Evolutionary conservation across 2,329 filamentous ascomycete species (phyloP), one percentile per base, ranked within the genome.

Genomic region (Chrysosphaeria jannelii): DNA sequence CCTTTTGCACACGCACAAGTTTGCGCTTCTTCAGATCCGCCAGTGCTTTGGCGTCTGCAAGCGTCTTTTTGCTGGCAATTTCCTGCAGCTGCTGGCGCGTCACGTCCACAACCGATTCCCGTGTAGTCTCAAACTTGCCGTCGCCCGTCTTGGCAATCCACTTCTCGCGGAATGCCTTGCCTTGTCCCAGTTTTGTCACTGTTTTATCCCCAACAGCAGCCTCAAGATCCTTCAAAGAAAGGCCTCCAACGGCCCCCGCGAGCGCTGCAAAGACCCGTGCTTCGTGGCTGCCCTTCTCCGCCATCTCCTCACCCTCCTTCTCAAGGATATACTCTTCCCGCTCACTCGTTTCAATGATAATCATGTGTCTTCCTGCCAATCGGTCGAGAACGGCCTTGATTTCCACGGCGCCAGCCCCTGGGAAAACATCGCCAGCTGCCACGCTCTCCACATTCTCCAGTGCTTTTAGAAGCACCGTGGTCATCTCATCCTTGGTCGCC

Each of bases 11-110:
- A 33, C 58, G 67, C 31, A 91, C 55, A 23, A 97, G 58, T 50
- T 91, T 93, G 39, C 81, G 65, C 56, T 91, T 91, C 50, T 69
- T 79, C 34, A 90, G 50, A 30, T 93, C 81, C 25, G 62, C 55
- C 14, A 90, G 44, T 17, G 66, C 53, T 46, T 89, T 89, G 24
- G 61, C 40, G 35, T 91, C 74, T 11, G 28, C 9, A 33, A 74
- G 53, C 13, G 66, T 62, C 33, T 61, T 59, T 9, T 58, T 69
- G 33, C 68, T 48, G 42, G 71, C 55, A 36, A 90, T 72, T 23
- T 55, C 54, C 39, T 64, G 53, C 28, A 97, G 56, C 35, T 76
- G 63, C 34, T 78, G 60, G 35, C 62, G 60, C 24, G 75, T 88
- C 25, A 58, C 53, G 40, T 97, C 85, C 35, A 66, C 51, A 35